phyloP scores from a whole-genome alignment of 2,329 filamentous ascomycete species.

The Akanthomyces muscarius region DNA sequence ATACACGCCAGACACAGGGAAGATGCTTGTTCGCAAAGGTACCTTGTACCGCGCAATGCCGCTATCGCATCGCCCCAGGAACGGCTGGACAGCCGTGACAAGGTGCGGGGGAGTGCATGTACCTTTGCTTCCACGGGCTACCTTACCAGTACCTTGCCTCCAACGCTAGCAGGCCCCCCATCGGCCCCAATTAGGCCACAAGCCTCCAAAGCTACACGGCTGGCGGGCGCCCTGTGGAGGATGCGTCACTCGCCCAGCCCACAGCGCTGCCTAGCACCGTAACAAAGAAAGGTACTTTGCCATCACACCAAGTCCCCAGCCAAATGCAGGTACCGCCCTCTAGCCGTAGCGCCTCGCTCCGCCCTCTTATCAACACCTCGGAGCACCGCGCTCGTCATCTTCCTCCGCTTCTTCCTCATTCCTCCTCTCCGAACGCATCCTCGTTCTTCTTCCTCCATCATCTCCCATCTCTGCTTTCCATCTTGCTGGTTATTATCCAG shows the following conservation, averaged over 20 bases:
- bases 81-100: constrained; percentile 9
- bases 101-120: constrained; percentile 12
- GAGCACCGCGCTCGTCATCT: constrained; percentile 19
- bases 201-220: not conserved
- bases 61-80: constrained; percentile 16
- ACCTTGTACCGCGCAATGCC: not conserved
- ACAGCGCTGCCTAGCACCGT: constrained; percentile 9
- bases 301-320: not conserved
- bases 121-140: not conserved
- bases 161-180: not conserved
- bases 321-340: not conserved
- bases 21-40: not conserved
- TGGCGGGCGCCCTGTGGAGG: constrained; percentile 4
- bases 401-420: constrained; percentile 25
- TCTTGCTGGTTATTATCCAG: constrained; percentile 15
- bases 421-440: constrained; percentile 23
- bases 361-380: constrained; percentile 19
- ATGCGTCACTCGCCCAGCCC: constrained; percentile 17
- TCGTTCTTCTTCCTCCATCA: constrained; percentile 21
- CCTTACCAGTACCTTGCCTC: not conserved
- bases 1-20: not conserved
- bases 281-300: not conserved
- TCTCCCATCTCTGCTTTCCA: constrained; percentile 17
- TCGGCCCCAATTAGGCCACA: not conserved
- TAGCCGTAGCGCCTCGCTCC: constrained; percentile 3